Percentiles rank a stretch among this genome's conserved stretches.
phyloP scores from a whole-genome alignment of 1,139 yeast genomes.

The Magnusiomyces sp. region DNA sequence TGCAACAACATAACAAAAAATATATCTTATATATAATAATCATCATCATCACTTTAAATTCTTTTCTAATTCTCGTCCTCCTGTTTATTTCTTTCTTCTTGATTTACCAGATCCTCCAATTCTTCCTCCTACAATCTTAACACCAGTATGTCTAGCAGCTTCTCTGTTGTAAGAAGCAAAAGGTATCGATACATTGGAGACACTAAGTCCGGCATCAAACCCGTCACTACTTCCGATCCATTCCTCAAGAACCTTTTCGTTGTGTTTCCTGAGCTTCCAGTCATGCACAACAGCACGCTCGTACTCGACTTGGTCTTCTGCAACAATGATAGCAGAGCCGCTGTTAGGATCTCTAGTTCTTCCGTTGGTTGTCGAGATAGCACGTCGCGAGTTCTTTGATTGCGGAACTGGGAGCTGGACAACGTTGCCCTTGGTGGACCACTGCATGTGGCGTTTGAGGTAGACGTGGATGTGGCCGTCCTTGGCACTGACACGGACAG shows the following conservation, averaged over 20 bases:
- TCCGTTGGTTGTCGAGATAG: slow-evolving; percentile 17
- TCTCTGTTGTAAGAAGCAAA: slow-evolving; percentile 46
- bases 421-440: slow-evolving; percentile 84
- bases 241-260: slow-evolving; percentile 74
- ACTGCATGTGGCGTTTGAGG: slow-evolving; percentile 81
- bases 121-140: slow-evolving; percentile 62
- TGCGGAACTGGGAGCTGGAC: slow-evolving; percentile 56
- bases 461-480: slow-evolving; percentile 88
- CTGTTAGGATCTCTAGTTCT: slow-evolving; percentile 19
- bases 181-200: slow-evolving; percentile 86
- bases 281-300: slow-evolving; percentile 80
- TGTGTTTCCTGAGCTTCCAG: slow-evolving; percentile 77
- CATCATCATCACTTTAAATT: neutral
- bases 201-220: slow-evolving; percentile 46
- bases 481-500: slow-evolving; percentile 64
- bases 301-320: slow-evolving; percentile 94
- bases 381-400: slow-evolving; percentile 30
- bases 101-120: slow-evolving; percentile 1
- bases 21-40: neutral
- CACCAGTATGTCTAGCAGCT: slow-evolving; percentile 51
- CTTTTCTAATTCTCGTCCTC: neutral
- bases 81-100: neutral
- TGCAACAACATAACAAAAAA: neutral
- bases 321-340: slow-evolving; percentile 38
- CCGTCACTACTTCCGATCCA: slow-evolving; percentile 65